Evolutionary conservation across 164 flowering plant species (phyloP), one percentile per base, ranked within the genome.

Genomic region (Euptelea pleiosperma): DNA sequence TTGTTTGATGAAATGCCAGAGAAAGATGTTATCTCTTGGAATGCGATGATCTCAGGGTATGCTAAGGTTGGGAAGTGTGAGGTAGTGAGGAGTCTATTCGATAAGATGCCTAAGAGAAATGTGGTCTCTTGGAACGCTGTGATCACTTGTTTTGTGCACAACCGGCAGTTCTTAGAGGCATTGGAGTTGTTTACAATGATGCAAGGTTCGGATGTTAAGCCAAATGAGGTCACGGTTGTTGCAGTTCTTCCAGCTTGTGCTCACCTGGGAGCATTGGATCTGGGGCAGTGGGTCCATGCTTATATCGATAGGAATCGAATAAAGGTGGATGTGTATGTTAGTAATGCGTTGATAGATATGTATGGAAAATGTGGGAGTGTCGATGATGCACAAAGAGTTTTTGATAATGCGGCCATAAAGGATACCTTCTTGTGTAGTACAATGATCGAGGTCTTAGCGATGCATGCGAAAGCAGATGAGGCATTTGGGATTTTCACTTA

Each of bases 121-220:
- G 75, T 72, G 16, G 71, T 72, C 10, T 72, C 75, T 25, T 67
- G 75, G 75, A 72, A 67, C 49, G 68, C 50, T 44, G 41, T 72
- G 64, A 67, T 67, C 6, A 63, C 68, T 22, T 55, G 71, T 26
- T 67, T 51, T 50, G 59, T 67, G 26, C 68, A 67, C 21, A 57
- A 52, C 8, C 15, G 65, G 9, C 34, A 29, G n/a, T 71, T 71
- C 24, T 15, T 16, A 25, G 75, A 67, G 26, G 68, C 71, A 2
- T 45, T 72, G 68, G 62, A 67, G 39, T 43, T 72, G 59, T 72
- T 72, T 44, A 54, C 68, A 42, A 30, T 52, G 54, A 72, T 72
- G 75, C 71, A 55, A 26, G 58, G n/a, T 8, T 63, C 65, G 21
- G 68, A 67, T 31, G 52, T 67, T 22, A 67, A 52, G 58, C 71